These are phyloP conservation scores for Cytidiella melzeri DNA, from an alignment of 768 basidiomycete genomes.

Conservation along the genomic window DNA sequence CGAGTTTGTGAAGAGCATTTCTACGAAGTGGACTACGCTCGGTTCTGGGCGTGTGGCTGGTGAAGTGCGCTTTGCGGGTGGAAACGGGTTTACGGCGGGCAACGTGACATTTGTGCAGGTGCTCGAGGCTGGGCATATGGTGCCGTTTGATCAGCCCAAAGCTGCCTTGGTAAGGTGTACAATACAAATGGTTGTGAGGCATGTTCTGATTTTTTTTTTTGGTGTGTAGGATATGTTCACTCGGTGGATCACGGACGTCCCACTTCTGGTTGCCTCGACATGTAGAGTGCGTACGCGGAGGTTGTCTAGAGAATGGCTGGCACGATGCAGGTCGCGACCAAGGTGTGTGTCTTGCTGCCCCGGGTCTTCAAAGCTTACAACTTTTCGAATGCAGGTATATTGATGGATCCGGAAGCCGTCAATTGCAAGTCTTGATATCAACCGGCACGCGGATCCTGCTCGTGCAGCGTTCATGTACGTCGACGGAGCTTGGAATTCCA, in stretches of 20 bases:
- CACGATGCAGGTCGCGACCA: no score
- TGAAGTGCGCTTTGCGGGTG: constrained; percentile 63
- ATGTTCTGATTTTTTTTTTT: not conserved
- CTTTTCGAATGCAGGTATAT: no score
- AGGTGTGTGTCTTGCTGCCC: no score
- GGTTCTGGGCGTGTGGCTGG: constrained; percentile 55
- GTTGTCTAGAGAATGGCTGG: no score
- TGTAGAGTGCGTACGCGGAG: no score
- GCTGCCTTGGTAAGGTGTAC: constrained; percentile 75
- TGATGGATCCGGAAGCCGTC: no score
- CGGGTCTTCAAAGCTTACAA: no score
- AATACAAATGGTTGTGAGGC: not conserved
- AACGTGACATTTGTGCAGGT: constrained; percentile 80
- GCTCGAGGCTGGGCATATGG: constrained; percentile 85
- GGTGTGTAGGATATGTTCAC: constrained; percentile 43
- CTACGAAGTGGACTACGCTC: constrained; percentile 51
- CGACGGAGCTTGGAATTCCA: no score
- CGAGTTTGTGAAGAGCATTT: constrained; percentile 48
- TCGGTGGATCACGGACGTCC: constrained; percentile 50
- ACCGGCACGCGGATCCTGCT: no score
- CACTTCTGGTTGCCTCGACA: no score
- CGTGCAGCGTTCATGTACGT: no score
- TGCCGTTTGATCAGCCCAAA: constrained; percentile 85
- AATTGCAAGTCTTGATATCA: no score
- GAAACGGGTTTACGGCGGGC: constrained; percentile 60